A percentile compares a stretch with the other conserved stretches of the same genome.
These are phyloP conservation scores for Chalciporus pseudorubinellus DNA, from an alignment of 768 basidiomycete genomes.

Conservation along the genomic window DNA sequence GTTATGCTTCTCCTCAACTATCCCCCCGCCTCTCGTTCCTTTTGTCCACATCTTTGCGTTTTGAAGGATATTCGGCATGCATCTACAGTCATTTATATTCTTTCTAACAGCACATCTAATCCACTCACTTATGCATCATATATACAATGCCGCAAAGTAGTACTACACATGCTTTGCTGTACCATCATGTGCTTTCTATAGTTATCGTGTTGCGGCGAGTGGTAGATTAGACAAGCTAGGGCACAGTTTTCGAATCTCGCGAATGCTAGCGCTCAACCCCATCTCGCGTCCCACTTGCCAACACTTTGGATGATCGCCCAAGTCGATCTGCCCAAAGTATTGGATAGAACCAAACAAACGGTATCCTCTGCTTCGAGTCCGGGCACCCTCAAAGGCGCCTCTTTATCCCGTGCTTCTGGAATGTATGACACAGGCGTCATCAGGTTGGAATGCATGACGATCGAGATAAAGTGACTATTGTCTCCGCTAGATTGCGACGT, in stretches of 20 bases:
- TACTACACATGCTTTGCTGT: slow-evolving; percentile 29
- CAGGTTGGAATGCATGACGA: slow-evolving; percentile 41
- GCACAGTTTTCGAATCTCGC: slow-evolving; percentile 21
- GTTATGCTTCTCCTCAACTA: not conserved
- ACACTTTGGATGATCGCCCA: slow-evolving; percentile 50
- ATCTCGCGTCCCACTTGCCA: slow-evolving; percentile 40
- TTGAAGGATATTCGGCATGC: slow-evolving; percentile 9
- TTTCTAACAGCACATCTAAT: slow-evolving; percentile 29
- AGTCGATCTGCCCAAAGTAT: slow-evolving; percentile 3
- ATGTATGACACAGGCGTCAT: slow-evolving; percentile 50
- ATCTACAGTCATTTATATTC: slow-evolving; percentile 24
- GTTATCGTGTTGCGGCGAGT: slow-evolving; percentile 30
- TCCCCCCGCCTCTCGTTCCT: not conserved
- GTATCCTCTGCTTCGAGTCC: slow-evolving; percentile 54
- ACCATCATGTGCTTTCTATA: slow-evolving; percentile 34
- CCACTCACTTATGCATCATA: slow-evolving; percentile 35
- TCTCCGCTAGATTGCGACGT: slow-evolving; percentile 5
- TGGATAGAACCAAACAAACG: slow-evolving; percentile 42
- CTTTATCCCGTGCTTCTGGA: slow-evolving; percentile 26
- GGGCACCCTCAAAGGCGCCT: slow-evolving; percentile 41
- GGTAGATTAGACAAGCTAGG: slow-evolving; percentile 30
- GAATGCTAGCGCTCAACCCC: slow-evolving; percentile 40
- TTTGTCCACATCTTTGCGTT: slow-evolving; percentile 13
- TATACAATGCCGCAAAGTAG: slow-evolving; percentile 29
- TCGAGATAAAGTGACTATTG: slow-evolving; percentile 12